Evolutionary conservation across 1,284 basidiomycete genomes (phyloP), one percentile per base, ranked within the genome.

Genomic region (Coniferiporia weirii): DNA sequence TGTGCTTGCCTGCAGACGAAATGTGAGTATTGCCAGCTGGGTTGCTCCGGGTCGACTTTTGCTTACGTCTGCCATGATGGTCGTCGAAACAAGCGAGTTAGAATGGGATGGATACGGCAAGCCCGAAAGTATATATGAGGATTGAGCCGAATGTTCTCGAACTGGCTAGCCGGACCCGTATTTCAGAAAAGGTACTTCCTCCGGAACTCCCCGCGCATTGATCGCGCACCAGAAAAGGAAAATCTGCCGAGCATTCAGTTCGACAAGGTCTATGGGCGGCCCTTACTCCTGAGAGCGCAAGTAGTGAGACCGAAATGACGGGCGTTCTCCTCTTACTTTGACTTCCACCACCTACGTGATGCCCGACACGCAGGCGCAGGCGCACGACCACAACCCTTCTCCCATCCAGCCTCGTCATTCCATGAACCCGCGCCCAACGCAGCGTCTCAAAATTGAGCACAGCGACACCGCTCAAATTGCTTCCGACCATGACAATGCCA

Each of bases 1-100:
- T 64, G 84, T 75, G 71, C 77, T 62, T 43, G 22, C 55, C 53
- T 55, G 43, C n/a, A 1, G 43, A n/a, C n/a, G 32, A 55, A 10
- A 27, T 32, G 38, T 40, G 38, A 43, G 27, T 46, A 44, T 43
- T 27, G 27, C 27, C 3, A 5, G 27, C 15, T 46, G 8, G 53
- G 8, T 15, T 40, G 38, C 9, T 7, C 38, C 40, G 8, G 15
- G 32, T 19, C 32, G 40, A 34, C 17, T 15, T 20, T 27, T 34
- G 40, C 53, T 36, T 20, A 55, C 60, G 60, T 61, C 60, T 54
- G 60, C 10, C 60, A 61, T 61, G 7, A 13, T 35, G 15, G 56
- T 57, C 32, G n/a, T 9, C 3, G 3, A 9, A 4, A 40, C 3
- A 27, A 27, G 27, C 27, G 27, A 27, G 27, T 27, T 27, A 27